A percentile compares a stretch with the other conserved stretches of the same genome.
These are phyloP conservation scores for Bolboschoenoplectus hybrid DNA, from an alignment of 202 grass and related monocot species.

Conservation along the genomic window DNA sequence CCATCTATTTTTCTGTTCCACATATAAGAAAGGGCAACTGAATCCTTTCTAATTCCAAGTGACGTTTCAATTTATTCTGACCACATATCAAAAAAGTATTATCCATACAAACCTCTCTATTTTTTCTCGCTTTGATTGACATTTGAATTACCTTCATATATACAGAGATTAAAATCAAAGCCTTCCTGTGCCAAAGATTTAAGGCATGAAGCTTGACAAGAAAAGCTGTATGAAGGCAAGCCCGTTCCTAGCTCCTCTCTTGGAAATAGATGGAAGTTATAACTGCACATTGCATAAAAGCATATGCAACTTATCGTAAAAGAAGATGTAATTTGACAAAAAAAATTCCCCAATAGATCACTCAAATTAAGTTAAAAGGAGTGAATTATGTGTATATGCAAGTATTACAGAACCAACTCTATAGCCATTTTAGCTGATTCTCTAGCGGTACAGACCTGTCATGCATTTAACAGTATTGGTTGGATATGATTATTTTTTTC, in stretches of 20 bases:
- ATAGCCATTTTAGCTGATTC: not conserved
- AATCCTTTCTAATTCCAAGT: conserved; percentile 1
- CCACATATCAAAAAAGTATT: not conserved
- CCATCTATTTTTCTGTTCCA: conserved; percentile 12
- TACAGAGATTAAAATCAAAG: conserved; percentile 97
- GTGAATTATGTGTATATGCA: not conserved
- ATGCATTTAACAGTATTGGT: not conserved
- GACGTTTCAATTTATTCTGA: not conserved
- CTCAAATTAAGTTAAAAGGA: not conserved
- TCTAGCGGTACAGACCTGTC: not conserved
- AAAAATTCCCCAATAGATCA: not conserved
- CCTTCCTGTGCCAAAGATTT: conserved; percentile 78
- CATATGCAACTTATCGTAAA: conserved; percentile 37
- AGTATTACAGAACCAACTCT: not conserved
- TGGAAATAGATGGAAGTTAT: conserved; percentile 97
- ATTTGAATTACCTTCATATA: conserved; percentile 70
- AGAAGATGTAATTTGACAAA: conserved; percentile 26
- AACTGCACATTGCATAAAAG: conserved; percentile 51
- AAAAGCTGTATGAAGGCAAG: conserved; percentile 91
- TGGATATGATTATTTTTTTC: not conserved
- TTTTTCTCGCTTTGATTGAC: conserved; percentile 23
- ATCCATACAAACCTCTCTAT: not conserved
- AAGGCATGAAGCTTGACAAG: conserved; percentile 85
- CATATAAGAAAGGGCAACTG: not conserved
- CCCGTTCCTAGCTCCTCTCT: conserved; percentile 70